Evolutionary conservation across 805 yeast genomes (phyloP).

Genomic region (Saturnispora saitoi): DNA sequence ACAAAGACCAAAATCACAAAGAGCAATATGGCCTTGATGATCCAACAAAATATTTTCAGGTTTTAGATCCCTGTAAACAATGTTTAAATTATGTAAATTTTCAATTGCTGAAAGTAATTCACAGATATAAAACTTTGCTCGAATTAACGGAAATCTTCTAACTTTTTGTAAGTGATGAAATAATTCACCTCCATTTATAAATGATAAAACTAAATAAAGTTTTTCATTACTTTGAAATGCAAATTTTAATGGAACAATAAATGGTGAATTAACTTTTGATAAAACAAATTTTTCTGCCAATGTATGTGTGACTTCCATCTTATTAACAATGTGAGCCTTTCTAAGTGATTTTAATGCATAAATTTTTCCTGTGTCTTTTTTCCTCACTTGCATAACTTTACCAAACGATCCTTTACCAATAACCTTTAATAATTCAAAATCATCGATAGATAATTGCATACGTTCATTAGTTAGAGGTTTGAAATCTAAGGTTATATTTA

Average conservation of each 20-base stretch:
- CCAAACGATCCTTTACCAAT: slow-evolving; percentile 98
- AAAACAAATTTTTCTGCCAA: slow-evolving; percentile 92
- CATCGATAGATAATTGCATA: slow-evolving; percentile 72
- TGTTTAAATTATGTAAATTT: slow-evolving; percentile 81
- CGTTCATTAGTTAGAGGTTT: slow-evolving; percentile 27
- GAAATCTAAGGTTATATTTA: slow-evolving; percentile 35
- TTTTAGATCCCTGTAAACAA: slow-evolving; percentile 89
- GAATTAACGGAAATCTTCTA: slow-evolving; percentile 78
- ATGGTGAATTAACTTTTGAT: slow-evolving; percentile 88
- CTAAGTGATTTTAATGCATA: slow-evolving; percentile 92
- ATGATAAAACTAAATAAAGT: slow-evolving; percentile 79
- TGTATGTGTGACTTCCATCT: slow-evolving; percentile 93
- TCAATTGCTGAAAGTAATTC: slow-evolving; percentile 91
- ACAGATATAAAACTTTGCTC: slow-evolving; percentile 90
- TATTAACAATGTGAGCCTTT: slow-evolving; percentile 87
- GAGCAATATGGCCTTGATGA: slow-evolving; percentile 94
- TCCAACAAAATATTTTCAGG: slow-evolving; percentile 93
- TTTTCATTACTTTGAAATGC: slow-evolving; percentile 97
- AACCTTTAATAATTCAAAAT: slow-evolving; percentile 86
- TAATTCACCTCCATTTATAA: slow-evolving; percentile 94
- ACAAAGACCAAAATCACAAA: slow-evolving; percentile 96
- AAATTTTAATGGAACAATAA: slow-evolving; percentile 92
- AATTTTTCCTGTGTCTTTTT: slow-evolving; percentile 88
- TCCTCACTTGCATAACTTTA: slow-evolving; percentile 96
- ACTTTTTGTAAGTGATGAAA: slow-evolving; percentile 90